phyloP scores from a whole-genome alignment of 75 land plant genomes.

The Adiantum capillusveneris region DNA sequence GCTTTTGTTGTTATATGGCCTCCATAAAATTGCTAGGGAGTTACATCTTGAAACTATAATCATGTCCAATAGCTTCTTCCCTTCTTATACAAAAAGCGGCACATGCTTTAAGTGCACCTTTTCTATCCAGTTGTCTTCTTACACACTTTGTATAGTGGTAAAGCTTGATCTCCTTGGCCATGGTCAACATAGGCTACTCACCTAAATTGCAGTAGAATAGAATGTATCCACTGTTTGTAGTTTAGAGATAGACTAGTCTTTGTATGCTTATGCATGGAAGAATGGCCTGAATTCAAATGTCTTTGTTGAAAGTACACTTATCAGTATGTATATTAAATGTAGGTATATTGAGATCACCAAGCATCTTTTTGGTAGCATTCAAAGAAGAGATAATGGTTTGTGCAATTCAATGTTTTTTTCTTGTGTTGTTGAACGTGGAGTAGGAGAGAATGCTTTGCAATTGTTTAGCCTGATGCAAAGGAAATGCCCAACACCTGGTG shows the following conservation, averaged over 20 bases:
- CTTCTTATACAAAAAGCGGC: too few relatives aligned
- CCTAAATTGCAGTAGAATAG: too few relatives aligned
- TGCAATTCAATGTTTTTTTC: slow-evolving; percentile 2
- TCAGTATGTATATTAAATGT: slow-evolving; percentile 10
- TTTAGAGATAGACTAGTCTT: slow-evolving; percentile 4
- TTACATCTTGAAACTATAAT: too few relatives aligned
- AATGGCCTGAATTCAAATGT: not conserved
- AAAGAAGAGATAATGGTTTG: not conserved
- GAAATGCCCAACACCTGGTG: slow-evolving; percentile 32
- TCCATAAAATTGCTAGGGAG: too few relatives aligned
- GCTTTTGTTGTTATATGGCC: too few relatives aligned
- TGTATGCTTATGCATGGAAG: slow-evolving; percentile 24
- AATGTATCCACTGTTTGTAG: too few relatives aligned
- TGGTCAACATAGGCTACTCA: too few relatives aligned
- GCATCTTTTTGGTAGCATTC: not conserved
- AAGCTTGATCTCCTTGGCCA: too few relatives aligned
- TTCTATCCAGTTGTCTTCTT: too few relatives aligned
- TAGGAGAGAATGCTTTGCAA: slow-evolving; percentile 1
- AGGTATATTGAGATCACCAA: not conserved
- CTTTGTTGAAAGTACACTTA: not conserved
- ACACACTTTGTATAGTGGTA: too few relatives aligned
- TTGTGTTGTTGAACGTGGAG: not conserved
- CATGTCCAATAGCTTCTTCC: too few relatives aligned
- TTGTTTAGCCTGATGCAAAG: slow-evolving; percentile 42
- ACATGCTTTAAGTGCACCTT: too few relatives aligned